phyloP scores from a whole-genome alignment of 352 stramenopile species.

The Phytophthora podocarpi region DNA sequence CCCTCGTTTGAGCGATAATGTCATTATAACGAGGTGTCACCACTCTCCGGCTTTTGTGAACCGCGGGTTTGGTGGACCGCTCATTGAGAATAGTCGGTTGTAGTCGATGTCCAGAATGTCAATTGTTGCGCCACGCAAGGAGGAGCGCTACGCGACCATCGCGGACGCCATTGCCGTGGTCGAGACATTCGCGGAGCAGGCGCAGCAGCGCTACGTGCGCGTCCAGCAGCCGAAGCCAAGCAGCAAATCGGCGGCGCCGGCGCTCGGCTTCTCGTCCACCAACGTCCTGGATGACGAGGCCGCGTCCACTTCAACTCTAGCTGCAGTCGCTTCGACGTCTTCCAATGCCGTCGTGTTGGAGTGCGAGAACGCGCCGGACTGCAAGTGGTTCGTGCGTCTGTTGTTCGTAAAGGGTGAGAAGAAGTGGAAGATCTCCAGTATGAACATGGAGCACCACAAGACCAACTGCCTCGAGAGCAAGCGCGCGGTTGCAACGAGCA shows the following conservation, averaged over 20 bases:
- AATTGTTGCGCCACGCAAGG: slow-evolving; percentile 48
- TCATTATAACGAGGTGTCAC: not conserved
- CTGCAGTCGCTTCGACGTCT: slow-evolving; percentile 9
- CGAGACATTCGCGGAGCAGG: slow-evolving; percentile 60
- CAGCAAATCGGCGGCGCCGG: slow-evolving; percentile 6
- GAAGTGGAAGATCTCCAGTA: slow-evolving; percentile 78
- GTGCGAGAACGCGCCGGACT: slow-evolving; percentile 65
- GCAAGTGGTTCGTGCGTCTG: slow-evolving; percentile 80
- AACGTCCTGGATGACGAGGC: not conserved
- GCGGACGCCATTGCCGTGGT: slow-evolving; percentile 65
- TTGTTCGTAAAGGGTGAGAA: slow-evolving; percentile 67
- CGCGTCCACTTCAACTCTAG: not conserved
- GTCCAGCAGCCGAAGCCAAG: slow-evolving; percentile 49
- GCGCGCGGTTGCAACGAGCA: not conserved
- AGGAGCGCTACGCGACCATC: slow-evolving; percentile 67
- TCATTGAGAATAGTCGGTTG: too few species aligned
- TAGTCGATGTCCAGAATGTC: slow-evolving; percentile 6
- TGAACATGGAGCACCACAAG: slow-evolving; percentile 69
- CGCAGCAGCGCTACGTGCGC: slow-evolving; percentile 56
- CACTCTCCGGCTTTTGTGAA: not conserved
- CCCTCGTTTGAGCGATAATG: not conserved
- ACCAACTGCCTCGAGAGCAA: slow-evolving; percentile 51
- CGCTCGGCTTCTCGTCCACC: slow-evolving; percentile 1
- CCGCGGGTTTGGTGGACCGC: not conserved
- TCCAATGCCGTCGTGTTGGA: slow-evolving; percentile 61